These are phyloP conservation scores for Lactarius psammicola DNA, from an alignment of 768 basidiomycete genomes.

Conservation along the genomic window DNA sequence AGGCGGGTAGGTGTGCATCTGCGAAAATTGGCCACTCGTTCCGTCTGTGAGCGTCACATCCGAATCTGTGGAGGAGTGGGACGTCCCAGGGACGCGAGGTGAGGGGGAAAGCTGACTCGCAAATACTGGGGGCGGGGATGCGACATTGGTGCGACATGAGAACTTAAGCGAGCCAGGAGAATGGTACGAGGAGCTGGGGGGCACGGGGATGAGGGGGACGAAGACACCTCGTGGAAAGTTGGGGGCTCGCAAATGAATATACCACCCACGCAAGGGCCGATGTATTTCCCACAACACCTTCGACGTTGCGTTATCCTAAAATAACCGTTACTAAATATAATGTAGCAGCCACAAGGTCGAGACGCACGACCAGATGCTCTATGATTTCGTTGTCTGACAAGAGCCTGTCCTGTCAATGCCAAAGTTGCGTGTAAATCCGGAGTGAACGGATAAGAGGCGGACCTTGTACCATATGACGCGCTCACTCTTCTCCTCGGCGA, in stretches of 20 bases:
- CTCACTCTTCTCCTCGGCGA: slow-evolving; percentile 55
- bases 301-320: slow-evolving; percentile 65
- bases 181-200: slow-evolving; percentile 35
- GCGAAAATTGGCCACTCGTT: slow-evolving; percentile 23
- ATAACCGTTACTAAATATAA: not conserved
- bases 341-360: not conserved
- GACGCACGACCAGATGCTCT: slow-evolving; percentile 67
- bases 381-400: slow-evolving; percentile 73
- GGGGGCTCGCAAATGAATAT: slow-evolving; percentile 73
- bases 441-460: not conserved
- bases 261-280: slow-evolving; percentile 80
- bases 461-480: slow-evolving; percentile 76
- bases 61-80: slow-evolving; percentile 32
- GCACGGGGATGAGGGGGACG: slow-evolving; percentile 39
- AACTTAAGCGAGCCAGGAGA: slow-evolving; percentile 38
- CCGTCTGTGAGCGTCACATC: slow-evolving; percentile 34
- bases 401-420: slow-evolving; percentile 59
- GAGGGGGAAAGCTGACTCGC: slow-evolving; percentile 9
- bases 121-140: not conserved
- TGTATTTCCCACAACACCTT: slow-evolving; percentile 74
- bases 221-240: slow-evolving; percentile 55
- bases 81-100: slow-evolving; percentile 12
- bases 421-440: slow-evolving; percentile 25
- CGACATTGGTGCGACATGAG: slow-evolving; percentile 37
- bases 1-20: slow-evolving; percentile 41